Base-by-base conservation (phyloP, 495 filamentous ascomycete genomes). In the Penicillium maclennaniae region DNA sequence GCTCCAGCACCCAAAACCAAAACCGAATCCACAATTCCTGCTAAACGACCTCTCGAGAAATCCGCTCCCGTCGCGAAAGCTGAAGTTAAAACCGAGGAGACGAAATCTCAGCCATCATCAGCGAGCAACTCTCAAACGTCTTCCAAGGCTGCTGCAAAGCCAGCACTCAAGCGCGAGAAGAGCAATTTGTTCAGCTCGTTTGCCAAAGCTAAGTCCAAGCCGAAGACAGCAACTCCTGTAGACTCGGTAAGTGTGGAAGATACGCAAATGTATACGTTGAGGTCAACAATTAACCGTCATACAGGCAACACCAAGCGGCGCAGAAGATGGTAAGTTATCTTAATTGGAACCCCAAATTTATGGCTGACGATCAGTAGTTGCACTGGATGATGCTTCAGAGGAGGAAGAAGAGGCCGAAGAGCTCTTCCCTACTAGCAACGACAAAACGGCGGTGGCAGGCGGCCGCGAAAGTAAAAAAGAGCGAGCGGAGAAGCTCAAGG, bases 171-270 rank as follows among this genome's bases (percentile, higher is more conserved):
- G 65, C 79, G 79, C 16, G 82, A 85, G 60, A 72, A 77, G 60
- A 79, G 81, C 15, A 83, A 81, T 51, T 81, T 96, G 23, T 91
- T 93, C 69, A 87, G 86, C 59, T 87, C 91, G 1, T 95, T 95
- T 65, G 87, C 89, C 7, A 95, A 89, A 61, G 79, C 86, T 3
- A 89, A 88, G 39, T 73, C 87, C 0, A 85, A 81, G 54, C 61
- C 76, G n/a, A 83, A 82, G 60, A 75, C 81, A 6, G 60, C 69
- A 28, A 73, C 76, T 8, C 68, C 73, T 6, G 67, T 71, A 31
- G 62, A 72, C 52, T 68, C 74, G 40, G 73, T 76, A 37, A 72
- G 73, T 55, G n/a, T n/a, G n/a, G n/a, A n/a, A n/a, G n/a, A n/a
- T n/a, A n/a, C n/a, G n/a, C n/a, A n/a, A n/a, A n/a, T n/a, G n/a